Conservation (phyloP, 257 asterid species). For the Solanum chiquidenum region DNA sequence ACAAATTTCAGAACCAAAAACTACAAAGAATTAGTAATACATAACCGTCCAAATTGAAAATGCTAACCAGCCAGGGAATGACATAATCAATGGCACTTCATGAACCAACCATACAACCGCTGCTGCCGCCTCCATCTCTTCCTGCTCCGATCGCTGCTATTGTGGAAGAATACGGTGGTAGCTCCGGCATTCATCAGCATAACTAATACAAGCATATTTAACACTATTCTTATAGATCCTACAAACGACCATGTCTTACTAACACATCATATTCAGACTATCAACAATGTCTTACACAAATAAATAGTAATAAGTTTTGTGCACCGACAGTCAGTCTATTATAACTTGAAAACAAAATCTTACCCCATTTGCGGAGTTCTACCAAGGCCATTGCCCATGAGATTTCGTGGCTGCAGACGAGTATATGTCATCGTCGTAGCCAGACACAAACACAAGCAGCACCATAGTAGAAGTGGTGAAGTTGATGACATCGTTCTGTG, state of each 20-base stretch:
- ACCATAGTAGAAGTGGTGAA: background rate
- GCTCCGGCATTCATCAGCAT: too few relatives aligned
- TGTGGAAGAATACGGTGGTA: too few relatives aligned
- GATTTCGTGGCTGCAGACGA: background rate
- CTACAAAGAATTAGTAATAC: too few relatives aligned
- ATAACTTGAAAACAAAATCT: background rate
- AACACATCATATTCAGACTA: too few relatives aligned
- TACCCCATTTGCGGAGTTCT: slow-evolving; percentile 88
- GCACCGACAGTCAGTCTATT: background rate
- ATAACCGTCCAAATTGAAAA: too few relatives aligned
- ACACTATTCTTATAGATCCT: background rate
- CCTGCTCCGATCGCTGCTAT: too few relatives aligned
- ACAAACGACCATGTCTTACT: background rate
- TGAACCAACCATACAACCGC: too few relatives aligned
- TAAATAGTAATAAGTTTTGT: background rate
- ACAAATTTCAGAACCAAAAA: too few relatives aligned
- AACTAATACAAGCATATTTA: background rate
- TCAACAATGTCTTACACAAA: background rate
- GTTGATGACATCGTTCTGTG: background rate
- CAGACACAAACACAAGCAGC: background rate
- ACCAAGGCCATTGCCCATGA: slow-evolving; percentile 50
- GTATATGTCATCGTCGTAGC: background rate
- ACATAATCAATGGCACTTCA: too few relatives aligned
- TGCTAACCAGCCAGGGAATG: too few relatives aligned
- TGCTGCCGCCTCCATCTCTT: too few relatives aligned